phyloP scores from a whole-genome alignment of 2,329 filamentous ascomycete genomes.

The Tricladium varicosporioides region DNA sequence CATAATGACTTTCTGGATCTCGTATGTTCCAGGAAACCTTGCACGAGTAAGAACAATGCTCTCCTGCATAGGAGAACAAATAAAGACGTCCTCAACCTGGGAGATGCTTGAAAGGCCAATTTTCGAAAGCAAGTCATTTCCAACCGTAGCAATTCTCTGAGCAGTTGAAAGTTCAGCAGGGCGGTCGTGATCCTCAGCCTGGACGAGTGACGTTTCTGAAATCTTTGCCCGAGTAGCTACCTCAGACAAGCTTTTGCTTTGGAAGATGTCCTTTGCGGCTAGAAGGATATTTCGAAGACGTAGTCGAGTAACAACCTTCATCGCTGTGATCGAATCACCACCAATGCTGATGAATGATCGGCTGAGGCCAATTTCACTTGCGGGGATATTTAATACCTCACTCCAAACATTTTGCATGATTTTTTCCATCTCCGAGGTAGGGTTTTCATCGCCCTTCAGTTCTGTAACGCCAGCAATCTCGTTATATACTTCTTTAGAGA shows the following conservation, averaged over 20 bases:
- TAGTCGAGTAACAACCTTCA: not conserved
- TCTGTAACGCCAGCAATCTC: not conserved
- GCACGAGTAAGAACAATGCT: not conserved
- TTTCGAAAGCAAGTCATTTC: not conserved
- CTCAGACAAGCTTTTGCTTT: not conserved
- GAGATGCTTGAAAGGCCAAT: not conserved
- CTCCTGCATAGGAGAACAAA: constrained; percentile 1
- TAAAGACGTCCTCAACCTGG: not conserved
- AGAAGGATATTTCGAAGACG: not conserved
- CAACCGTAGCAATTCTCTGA: not conserved
- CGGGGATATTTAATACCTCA: constrained; percentile 9
- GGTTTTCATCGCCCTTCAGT: not conserved
- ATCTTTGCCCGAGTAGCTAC: not conserved
- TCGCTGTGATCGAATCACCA: constrained; percentile 21
- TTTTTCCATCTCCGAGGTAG: not conserved
- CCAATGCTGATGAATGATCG: constrained; percentile 40
- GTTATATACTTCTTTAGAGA: constrained; percentile 3
- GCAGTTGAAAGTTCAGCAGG: not conserved
- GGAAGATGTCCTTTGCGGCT: not conserved
- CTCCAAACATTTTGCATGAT: constrained; percentile 14
- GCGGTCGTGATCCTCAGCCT: not conserved
- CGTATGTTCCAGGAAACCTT: not conserved
- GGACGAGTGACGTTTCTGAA: not conserved
- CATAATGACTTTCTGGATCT: not conserved
- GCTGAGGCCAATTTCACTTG: constrained; percentile 16